A percentile compares a stretch with the other conserved stretches of the same genome.
Conservation (phyloP, 495 filamentous ascomycete species). For the Chaetomium fimeti region DNA sequence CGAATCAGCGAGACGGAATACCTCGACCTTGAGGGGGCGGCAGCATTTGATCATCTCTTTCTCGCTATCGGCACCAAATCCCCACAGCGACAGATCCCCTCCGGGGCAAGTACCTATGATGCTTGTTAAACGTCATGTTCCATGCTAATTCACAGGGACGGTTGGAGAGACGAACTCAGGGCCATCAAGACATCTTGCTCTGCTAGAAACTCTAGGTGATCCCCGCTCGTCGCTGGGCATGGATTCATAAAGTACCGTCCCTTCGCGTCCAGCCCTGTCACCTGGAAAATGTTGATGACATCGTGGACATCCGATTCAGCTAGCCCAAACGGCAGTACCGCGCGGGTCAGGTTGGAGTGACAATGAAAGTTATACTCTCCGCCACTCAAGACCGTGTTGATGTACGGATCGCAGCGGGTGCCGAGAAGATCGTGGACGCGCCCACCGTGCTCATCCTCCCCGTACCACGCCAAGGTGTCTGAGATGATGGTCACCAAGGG, state of each 20-base stretch:
- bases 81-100: conserved; percentile 72
- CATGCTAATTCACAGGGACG: neutral
- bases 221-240: conserved; percentile 62
- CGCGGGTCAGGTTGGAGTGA: conserved; percentile 74
- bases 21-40: conserved; percentile 68
- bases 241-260: conserved; percentile 76
- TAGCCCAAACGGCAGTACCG: conserved; percentile 64
- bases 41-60: conserved; percentile 69
- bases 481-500: conserved; percentile 69
- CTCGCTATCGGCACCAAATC: conserved; percentile 65
- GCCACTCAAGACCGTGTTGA: conserved; percentile 68
- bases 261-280: conserved; percentile 67
- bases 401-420: conserved; percentile 73
- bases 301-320: conserved; percentile 75
- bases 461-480: conserved; percentile 62
- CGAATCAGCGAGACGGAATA: conserved; percentile 59
- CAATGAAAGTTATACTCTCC: conserved; percentile 75
- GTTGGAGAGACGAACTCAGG: conserved; percentile 47
- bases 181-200: conserved; percentile 75
- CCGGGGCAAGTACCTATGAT: conserved; percentile 47
- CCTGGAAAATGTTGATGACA: conserved; percentile 79
- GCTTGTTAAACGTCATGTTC: conserved; percentile 30
- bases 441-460: conserved; percentile 52
- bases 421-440: conserved; percentile 73
- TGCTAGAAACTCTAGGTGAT: conserved; percentile 75